Percentiles rank a stretch among this genome's conserved stretches.
phyloP scores from a whole-genome alignment of 1,139 yeast genomes.

The Yamadazyma dendronema region DNA sequence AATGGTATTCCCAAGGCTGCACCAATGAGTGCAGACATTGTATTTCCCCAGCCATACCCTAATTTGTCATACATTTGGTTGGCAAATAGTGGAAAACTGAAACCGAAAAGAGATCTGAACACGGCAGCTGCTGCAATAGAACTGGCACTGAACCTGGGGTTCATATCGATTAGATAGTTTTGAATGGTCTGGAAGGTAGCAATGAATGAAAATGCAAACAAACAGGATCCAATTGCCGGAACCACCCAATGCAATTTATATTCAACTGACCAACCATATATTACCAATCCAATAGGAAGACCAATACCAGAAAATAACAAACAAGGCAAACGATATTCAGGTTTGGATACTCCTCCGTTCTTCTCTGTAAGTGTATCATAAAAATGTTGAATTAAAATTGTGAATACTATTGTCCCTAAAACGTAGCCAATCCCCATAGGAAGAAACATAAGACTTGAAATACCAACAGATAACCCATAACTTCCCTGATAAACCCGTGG shows the following conservation, averaged over 20 bases:
- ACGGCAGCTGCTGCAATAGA: constrained; percentile 62
- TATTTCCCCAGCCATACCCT: constrained; percentile 68
- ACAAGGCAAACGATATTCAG: constrained; percentile 53
- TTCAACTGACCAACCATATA: constrained; percentile 68
- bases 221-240: constrained; percentile 54
- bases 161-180: constrained; percentile 62
- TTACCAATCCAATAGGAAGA: constrained; percentile 51
- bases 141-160: constrained; percentile 61
- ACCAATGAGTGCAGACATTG: constrained; percentile 56
- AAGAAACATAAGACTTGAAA: constrained; percentile 57
- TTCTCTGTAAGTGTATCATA: constrained; percentile 32
- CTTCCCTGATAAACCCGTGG: constrained; percentile 48
- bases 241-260: constrained; percentile 51
- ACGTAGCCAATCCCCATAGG: constrained; percentile 54
- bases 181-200: constrained; percentile 61
- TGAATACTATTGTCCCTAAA: constrained; percentile 46
- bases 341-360: constrained; percentile 54
- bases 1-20: constrained; percentile 60
- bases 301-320: constrained; percentile 44
- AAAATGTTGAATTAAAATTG: constrained; percentile 36
- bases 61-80: constrained; percentile 39
- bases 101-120: constrained; percentile 57
- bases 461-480: constrained; percentile 49
- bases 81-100: constrained; percentile 53
- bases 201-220: constrained; percentile 57